Evolutionary conservation across 495 filamentous ascomycete genomes (phyloP), one percentile per base, ranked within the genome.

Genomic region (Cercophora samala): DNA sequence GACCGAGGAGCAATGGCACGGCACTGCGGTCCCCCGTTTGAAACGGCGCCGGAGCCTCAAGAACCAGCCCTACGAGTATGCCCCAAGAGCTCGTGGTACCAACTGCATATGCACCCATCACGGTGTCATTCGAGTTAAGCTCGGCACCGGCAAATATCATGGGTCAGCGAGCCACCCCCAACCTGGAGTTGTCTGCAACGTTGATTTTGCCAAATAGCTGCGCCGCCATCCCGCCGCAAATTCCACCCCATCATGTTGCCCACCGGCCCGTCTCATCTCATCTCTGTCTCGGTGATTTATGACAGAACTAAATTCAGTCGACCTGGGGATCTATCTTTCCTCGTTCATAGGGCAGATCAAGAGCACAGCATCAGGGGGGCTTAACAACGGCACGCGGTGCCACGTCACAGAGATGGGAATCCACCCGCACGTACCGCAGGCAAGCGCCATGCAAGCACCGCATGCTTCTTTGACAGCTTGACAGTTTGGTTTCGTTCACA

Each of bases 11-110:
- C 21, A 56, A 23, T 18, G 53, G 22, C 53, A 19, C 53, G 22
- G 22, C 0, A 23, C 18, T 13, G 5, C 6, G 8, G 53, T 9
- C n/a, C 22, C 5, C n/a, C 53, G 6, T 56, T 23, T 21, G n/a
- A 56, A 56, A 56, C 53, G n/a, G 53, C 53, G 53, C 5, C 53
- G 11, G 53, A 56, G 53, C 53, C 53, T 56, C 53, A 56, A 56
- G 4, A 56, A 18, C n/a, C 37, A 56, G 53, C n/a, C 37, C 37
- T 56, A 56, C 22, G n/a, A 56, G 18, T 56, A 21, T 56, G n/a
- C 37, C 15, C 37, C 37, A 46, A 13, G 11, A 46, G 13, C 6
- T 11, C 15, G 53, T 21, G 53, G 53, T 19, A 56, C 53, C 53
- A 56, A 56, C 53, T 23, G 53, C 53, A 56, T 56, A 56, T 19